phyloP scores from a whole-genome alignment of 2,329 filamentous ascomycete species.

The Alternaria tenuissima region DNA sequence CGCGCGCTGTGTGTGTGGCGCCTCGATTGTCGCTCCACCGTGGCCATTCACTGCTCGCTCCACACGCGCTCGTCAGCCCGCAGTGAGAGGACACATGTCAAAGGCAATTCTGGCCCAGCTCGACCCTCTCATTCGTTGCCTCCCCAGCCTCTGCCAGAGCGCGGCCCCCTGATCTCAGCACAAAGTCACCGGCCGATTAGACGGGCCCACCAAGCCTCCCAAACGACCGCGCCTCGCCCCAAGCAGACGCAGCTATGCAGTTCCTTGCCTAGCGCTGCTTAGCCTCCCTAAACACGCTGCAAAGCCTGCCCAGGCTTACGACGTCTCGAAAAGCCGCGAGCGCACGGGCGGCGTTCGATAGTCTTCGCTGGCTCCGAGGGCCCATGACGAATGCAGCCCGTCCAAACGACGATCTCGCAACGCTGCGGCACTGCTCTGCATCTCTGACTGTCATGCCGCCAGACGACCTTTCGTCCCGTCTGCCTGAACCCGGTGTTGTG shows the following conservation, averaged over 20 bases:
- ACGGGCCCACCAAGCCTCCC: slow-evolving; percentile 17
- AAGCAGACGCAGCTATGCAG: slow-evolving; percentile 30
- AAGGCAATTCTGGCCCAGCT: slow-evolving; percentile 13
- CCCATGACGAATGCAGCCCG: slow-evolving; percentile 46
- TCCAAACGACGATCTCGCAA: slow-evolving; percentile 44
- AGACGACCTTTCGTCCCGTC: slow-evolving; percentile 28
- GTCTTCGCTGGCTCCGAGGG: slow-evolving; percentile 39
- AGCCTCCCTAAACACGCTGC: slow-evolving; percentile 14
- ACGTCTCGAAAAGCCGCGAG: slow-evolving; percentile 39
- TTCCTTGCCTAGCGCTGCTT: slow-evolving; percentile 26
- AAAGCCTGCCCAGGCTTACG: slow-evolving; percentile 42
- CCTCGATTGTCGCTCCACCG: slow-evolving; percentile 14
- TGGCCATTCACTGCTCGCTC: slow-evolving; percentile 17
- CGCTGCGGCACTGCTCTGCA: slow-evolving; percentile 37
- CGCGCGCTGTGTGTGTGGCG: slow-evolving; percentile 26
- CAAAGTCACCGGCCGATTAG: slow-evolving; percentile 20
- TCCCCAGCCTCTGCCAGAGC: slow-evolving; percentile 4
- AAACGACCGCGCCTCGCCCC: slow-evolving; percentile 40
- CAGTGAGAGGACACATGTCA: slow-evolving; percentile 30
- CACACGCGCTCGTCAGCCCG: slow-evolving; percentile 34
- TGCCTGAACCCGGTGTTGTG: slow-evolving; percentile 37
- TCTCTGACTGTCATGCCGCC: slow-evolving; percentile 44
- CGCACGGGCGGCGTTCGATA: slow-evolving; percentile 49
- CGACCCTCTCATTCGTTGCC: slow-evolving; percentile 2
- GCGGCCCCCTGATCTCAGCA: slow-evolving; percentile 19